Evolutionary conservation across 202 grass and related monocot genomes (phyloP).

Genomic region (Hordeum pubiflorum): DNA sequence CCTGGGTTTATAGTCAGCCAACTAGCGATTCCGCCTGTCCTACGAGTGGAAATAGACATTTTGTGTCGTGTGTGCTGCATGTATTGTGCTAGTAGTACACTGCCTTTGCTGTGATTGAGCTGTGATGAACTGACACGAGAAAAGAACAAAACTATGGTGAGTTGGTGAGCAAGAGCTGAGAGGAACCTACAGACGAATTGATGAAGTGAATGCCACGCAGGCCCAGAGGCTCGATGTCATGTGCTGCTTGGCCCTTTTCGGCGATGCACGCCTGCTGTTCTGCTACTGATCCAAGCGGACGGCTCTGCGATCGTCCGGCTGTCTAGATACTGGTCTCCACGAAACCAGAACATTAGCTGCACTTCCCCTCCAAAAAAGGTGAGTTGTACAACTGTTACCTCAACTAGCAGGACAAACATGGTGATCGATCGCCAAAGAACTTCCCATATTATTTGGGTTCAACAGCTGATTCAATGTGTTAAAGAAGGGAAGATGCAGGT

Average conservation of each 20-base stretch:
- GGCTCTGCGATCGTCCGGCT: background rate
- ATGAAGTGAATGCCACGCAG: background rate
- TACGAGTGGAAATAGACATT: too few relatives aligned
- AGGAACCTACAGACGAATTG: background rate
- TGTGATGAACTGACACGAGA: background rate
- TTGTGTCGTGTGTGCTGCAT: too few relatives aligned
- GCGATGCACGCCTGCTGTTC: background rate
- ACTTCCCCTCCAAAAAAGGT: background rate
- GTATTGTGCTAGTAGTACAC: background rate
- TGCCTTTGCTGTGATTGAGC: background rate
- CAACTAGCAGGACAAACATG: background rate
- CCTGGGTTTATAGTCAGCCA: too few relatives aligned
- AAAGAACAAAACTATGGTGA: background rate
- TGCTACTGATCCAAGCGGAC: background rate
- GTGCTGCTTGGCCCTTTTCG: background rate
- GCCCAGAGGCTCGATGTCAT: background rate
- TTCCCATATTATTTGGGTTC: background rate
- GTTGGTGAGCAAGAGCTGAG: background rate
- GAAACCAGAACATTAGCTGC: too few relatives aligned
- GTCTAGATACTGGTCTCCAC: too few relatives aligned
- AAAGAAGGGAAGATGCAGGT: too few relatives aligned
- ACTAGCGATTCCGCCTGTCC: too few relatives aligned
- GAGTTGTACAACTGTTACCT: background rate
- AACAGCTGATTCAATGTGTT: background rate
- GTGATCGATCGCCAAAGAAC: background rate